Conservation (phyloP, 2,329 filamentous ascomycete genomes). For the Amylocarpus encephaloides region DNA sequence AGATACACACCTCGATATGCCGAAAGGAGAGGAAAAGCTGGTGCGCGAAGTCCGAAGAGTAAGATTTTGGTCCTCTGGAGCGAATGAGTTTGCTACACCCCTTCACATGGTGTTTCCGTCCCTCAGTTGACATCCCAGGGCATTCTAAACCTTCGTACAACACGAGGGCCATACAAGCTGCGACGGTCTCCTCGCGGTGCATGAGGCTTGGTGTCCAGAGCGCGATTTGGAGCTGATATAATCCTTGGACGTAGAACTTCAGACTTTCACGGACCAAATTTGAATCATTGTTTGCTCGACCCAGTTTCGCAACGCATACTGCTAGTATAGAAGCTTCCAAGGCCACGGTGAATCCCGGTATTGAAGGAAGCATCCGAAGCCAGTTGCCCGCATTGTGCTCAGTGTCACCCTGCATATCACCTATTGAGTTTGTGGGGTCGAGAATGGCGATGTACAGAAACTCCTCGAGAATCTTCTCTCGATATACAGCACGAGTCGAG, state of each 20-base stretch:
- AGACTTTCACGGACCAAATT: constrained; percentile 29
- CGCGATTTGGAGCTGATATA: constrained; percentile 33
- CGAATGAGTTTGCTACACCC: constrained; percentile 32
- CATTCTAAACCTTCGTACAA: constrained; percentile 35
- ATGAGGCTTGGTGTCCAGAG: constrained; percentile 29
- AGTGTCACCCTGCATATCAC: not conserved
- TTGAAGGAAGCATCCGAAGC: constrained; percentile 26
- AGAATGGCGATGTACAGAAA: constrained; percentile 19
- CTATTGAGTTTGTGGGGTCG: too few relatives aligned
- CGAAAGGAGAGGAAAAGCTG: constrained; percentile 31
- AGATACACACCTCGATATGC: constrained; percentile 19
- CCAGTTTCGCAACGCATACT: constrained; percentile 27
- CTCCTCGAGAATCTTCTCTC: constrained; percentile 27
- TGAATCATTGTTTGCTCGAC: constrained; percentile 24
- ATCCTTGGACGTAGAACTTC: constrained; percentile 31
- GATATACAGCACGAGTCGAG: constrained; percentile 13
- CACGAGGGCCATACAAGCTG: constrained; percentile 32
- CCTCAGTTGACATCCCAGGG: constrained; percentile 27
- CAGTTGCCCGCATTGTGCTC: constrained; percentile 14
- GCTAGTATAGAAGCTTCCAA: constrained; percentile 30
- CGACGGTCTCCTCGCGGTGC: constrained; percentile 33
- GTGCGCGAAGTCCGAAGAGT: constrained; percentile 31
- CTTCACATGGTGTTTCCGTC: constrained; percentile 30
- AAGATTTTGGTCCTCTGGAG: constrained; percentile 30
- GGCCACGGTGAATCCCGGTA: constrained; percentile 23